phyloP scores from a whole-genome alignment of 768 basidiomycete genomes.

The Suillus spraguei region DNA sequence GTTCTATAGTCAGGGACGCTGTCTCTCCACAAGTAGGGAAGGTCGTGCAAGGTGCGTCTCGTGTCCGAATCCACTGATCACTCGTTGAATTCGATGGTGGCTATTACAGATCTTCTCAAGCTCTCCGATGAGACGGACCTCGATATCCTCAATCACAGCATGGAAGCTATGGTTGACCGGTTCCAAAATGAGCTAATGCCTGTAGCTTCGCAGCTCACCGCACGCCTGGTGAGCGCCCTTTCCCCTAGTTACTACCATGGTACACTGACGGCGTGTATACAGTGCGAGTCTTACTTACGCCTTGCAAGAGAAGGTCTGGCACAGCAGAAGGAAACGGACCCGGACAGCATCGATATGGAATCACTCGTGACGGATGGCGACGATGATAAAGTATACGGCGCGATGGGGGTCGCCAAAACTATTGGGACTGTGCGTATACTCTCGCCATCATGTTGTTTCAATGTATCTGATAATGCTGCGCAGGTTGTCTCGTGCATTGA shows the following conservation, averaged over 20 bases:
- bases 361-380: constrained; percentile 55
- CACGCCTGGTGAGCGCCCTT: background rate
- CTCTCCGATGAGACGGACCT: background rate
- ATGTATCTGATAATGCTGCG: constrained; percentile 6
- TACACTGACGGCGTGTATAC: background rate
- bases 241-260: too few species aligned
- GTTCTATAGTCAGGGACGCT: constrained; percentile 57
- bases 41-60: constrained; percentile 64
- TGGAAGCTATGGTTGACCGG: constrained; percentile 1
- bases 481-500: constrained; percentile 80
- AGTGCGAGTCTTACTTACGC: constrained; percentile 67
- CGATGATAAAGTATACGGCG: constrained; percentile 49
- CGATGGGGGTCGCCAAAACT: background rate
- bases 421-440: constrained; percentile 64
- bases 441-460: background rate
- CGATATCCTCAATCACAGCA: constrained; percentile 1
- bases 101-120: background rate
- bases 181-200: background rate
- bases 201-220: constrained; percentile 1
- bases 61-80: background rate
- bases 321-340: constrained; percentile 50
- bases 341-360: constrained; percentile 57
- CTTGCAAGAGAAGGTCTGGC: constrained; percentile 68
- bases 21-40: constrained; percentile 40
- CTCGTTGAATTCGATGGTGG: background rate